A percentile compares a stretch with the other conserved stretches of the same genome.
These are phyloP conservation scores for Lyophyllum atratum DNA, from an alignment of 768 basidiomycete genomes.

Conservation along the genomic window DNA sequence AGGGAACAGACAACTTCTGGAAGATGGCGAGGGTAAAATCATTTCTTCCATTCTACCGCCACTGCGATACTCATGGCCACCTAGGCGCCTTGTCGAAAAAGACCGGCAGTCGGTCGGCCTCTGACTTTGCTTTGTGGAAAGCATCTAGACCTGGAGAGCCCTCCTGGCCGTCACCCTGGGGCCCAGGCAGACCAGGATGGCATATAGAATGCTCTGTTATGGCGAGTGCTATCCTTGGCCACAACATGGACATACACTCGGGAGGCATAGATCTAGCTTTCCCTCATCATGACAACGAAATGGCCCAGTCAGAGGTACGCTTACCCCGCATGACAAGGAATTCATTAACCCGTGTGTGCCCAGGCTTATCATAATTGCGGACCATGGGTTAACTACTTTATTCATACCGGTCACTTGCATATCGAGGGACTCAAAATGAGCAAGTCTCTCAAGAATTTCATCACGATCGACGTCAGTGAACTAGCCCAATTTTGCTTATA, in stretches of 20 bases:
- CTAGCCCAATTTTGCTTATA: slow-evolving; percentile 7
- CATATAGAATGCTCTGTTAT: slow-evolving; percentile 99
- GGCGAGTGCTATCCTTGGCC: slow-evolving; percentile 89
- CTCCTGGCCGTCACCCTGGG: slow-evolving; percentile 96
- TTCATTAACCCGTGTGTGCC: neutral
- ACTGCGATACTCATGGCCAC: slow-evolving; percentile 2
- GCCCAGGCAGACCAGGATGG: slow-evolving; percentile 95
- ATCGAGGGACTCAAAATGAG: slow-evolving; percentile 99
- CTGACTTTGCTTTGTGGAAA: slow-evolving; percentile 99
- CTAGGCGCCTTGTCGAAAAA: slow-evolving; percentile 44
- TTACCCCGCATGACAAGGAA: neutral
- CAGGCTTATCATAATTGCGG: slow-evolving; percentile 92
- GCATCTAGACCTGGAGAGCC: slow-evolving; percentile 96
- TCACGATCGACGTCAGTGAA: slow-evolving; percentile 83
- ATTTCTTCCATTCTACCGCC: neutral
- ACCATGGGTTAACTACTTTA: slow-evolving; percentile 98
- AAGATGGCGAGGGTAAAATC: slow-evolving; percentile 84
- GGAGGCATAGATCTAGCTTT: slow-evolving; percentile 98
- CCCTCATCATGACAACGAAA: slow-evolving; percentile 98
- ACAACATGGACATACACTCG: slow-evolving; percentile 96
- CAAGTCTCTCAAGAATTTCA: slow-evolving; percentile 98
- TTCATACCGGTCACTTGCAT: slow-evolving; percentile 97
- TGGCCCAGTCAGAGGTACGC: slow-evolving; percentile 92
- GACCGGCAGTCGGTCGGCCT: slow-evolving; percentile 70
- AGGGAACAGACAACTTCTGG: slow-evolving; percentile 86